Conservation (phyloP, 1,284 basidiomycete species). For the Trichosporon sp. region DNA sequence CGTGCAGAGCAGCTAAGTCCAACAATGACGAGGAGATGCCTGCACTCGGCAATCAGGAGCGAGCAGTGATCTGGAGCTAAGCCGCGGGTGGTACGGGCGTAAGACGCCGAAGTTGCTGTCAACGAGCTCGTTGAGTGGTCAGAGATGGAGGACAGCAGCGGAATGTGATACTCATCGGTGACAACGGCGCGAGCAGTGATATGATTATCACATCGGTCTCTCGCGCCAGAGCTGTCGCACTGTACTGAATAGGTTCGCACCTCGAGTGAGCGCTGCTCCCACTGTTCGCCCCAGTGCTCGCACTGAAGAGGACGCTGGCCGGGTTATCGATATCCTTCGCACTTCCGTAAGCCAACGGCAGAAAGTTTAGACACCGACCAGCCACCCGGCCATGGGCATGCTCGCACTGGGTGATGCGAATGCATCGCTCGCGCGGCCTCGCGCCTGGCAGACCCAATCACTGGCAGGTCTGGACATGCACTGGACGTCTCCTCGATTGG, state of each 20-base stretch:
- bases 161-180: not conserved
- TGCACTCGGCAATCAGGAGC: not conserved
- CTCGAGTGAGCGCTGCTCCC: not conserved
- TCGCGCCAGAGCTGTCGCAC: not conserved
- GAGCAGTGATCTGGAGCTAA: not conserved
- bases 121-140: not conserved
- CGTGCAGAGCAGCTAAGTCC: not conserved
- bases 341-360: not conserved
- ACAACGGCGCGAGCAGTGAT: not conserved
- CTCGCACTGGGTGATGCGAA: conserved; percentile 5
- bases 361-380: not conserved
- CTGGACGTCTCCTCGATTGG: not conserved
- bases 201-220: conserved; percentile 12
- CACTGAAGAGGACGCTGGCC: not conserved
- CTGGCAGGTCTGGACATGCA: not conserved
- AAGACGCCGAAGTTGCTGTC: not conserved
- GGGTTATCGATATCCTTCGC: conserved; percentile 1
- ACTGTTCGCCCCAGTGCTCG: not conserved
- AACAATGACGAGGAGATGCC: not conserved
- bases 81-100: conserved; percentile 2
- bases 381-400: conserved; percentile 12
- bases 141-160: not conserved
- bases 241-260: not conserved
- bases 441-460: conserved; percentile 1
- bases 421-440: not conserved